Conservation (phyloP, 805 yeast species). For the Barnettozyma botsteinii region DNA sequence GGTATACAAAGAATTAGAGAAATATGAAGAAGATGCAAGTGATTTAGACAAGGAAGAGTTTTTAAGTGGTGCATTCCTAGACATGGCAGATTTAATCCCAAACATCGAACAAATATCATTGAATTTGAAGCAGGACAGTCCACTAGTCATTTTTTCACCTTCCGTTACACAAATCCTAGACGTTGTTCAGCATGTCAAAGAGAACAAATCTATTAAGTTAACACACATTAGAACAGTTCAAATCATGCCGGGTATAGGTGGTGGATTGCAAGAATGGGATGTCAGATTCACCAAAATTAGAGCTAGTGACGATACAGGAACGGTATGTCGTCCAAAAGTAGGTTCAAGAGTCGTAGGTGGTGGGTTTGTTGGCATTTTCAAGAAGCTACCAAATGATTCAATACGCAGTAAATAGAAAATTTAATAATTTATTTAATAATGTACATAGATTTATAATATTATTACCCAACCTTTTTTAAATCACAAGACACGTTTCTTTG, state of each 20-base stretch:
- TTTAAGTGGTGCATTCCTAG: slow-evolving; percentile 40
- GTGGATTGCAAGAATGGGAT: slow-evolving; percentile 50
- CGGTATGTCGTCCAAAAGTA: slow-evolving; percentile 46
- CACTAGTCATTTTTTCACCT: slow-evolving; percentile 41
- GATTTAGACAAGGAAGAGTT: slow-evolving; percentile 27
- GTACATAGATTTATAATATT: neutral
- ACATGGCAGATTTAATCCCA: slow-evolving; percentile 39
- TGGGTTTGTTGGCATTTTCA: slow-evolving; percentile 43
- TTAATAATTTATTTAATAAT: neutral
- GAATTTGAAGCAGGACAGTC: slow-evolving; percentile 35
- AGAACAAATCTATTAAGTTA: slow-evolving; percentile 28
- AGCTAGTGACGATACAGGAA: slow-evolving; percentile 34
- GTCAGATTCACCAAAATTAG: slow-evolving; percentile 34
- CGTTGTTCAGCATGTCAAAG: slow-evolving; percentile 29
- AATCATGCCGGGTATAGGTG: slow-evolving; percentile 42
- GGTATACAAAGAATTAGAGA: slow-evolving; percentile 22
- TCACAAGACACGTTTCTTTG: slow-evolving; percentile 19
- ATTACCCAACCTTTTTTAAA: neutral
- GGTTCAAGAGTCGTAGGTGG: slow-evolving; percentile 44
- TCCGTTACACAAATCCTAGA: slow-evolving; percentile 44
- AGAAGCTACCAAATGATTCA: slow-evolving; percentile 26
- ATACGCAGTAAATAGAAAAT: slow-evolving; percentile 3
- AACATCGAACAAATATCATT: slow-evolving; percentile 30
- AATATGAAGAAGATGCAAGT: slow-evolving; percentile 9
- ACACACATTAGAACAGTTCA: slow-evolving; percentile 36